Percentiles rank a stretch among this genome's conserved stretches.
Conservation (phyloP, 495 filamentous ascomycete genomes). For the Aspergillus asperescens region DNA sequence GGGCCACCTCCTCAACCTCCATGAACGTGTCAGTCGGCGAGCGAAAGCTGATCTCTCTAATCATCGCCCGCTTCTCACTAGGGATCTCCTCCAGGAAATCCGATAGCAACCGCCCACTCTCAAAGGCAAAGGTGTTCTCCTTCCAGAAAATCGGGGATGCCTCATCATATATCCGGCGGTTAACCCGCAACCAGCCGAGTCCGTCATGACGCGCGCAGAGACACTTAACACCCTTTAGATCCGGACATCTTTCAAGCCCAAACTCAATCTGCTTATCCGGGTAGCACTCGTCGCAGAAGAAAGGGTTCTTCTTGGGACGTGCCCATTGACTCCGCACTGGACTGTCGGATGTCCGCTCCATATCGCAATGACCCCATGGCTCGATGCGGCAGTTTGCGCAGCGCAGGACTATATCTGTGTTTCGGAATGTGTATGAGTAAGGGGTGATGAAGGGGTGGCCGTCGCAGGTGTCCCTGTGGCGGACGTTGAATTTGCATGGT, state of each 20-base stretch:
- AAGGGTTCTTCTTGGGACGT: constrained; percentile 12
- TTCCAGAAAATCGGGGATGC: constrained; percentile 26
- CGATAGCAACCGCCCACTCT: constrained; percentile 10
- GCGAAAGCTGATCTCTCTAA: constrained; percentile 14
- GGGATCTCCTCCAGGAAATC: constrained; percentile 18
- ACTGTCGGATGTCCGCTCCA: background rate
- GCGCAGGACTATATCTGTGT: background rate
- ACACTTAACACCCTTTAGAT: constrained; percentile 14
- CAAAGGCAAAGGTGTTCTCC: constrained; percentile 28
- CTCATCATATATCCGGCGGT: constrained; percentile 21
- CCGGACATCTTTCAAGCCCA: background rate
- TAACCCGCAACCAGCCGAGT: constrained; percentile 21
- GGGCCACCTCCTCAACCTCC: background rate
- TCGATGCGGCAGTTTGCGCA: background rate
- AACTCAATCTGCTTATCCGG: constrained; percentile 5
- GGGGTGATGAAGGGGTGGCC: background rate
- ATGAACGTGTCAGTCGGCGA: background rate
- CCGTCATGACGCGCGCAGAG: constrained; percentile 19
- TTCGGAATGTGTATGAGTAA: background rate
- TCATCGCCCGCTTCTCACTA: constrained; percentile 11
- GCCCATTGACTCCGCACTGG: constrained; percentile 25
- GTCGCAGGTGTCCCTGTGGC: constrained; percentile 10
- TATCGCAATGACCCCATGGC: background rate
- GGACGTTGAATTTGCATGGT: constrained; percentile 23
- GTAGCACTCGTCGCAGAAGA: constrained; percentile 25